Evolutionary conservation across 1,284 basidiomycete genomes (phyloP).

Genomic region (Meripilus lineatus): DNA sequence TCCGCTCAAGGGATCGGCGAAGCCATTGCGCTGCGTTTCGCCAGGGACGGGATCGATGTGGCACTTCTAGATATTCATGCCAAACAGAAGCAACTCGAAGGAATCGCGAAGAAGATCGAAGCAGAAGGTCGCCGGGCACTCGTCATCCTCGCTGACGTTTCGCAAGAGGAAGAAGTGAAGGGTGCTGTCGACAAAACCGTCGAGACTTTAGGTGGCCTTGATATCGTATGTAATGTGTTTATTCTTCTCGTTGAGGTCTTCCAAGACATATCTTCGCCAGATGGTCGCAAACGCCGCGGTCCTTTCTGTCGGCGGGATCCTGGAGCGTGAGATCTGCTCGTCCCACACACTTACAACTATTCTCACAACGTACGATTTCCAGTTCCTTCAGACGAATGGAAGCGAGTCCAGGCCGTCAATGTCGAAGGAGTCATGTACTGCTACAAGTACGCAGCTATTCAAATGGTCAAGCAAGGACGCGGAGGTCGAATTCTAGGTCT

Average conservation of each 20-base stretch:
- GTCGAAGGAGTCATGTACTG: constrained; percentile 21
- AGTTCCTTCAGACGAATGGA: constrained; percentile 15
- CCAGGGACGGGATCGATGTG: constrained; percentile 19
- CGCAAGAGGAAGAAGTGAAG: constrained; percentile 16
- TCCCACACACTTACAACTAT: neutral
- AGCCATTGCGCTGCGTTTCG: constrained; percentile 19
- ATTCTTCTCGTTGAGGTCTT: neutral
- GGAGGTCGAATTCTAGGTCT: constrained; percentile 24
- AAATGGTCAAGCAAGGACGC: constrained; percentile 24
- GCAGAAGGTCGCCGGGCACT: constrained; percentile 10
- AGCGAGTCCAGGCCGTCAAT: constrained; percentile 20
- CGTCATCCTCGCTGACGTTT: constrained; percentile 15
- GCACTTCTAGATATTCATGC: constrained; percentile 17
- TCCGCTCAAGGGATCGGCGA: constrained; percentile 21
- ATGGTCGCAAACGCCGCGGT: constrained; percentile 33
- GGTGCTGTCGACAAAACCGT: constrained; percentile 18
- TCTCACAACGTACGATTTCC: neutral
- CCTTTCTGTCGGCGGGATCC: constrained; percentile 15
- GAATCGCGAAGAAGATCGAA: constrained; percentile 15
- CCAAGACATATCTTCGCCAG: constrained; percentile 7
- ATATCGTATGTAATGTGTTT: constrained; percentile 12
- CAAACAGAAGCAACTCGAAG: constrained; percentile 10
- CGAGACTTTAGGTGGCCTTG: constrained; percentile 17
- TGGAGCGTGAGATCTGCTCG: constrained; percentile 18
- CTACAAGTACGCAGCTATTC: constrained; percentile 24